phyloP scores from a whole-genome alignment of 2,329 filamentous ascomycete genomes.

The Ophiognomonia clavigignenti-juglandacearum region DNA sequence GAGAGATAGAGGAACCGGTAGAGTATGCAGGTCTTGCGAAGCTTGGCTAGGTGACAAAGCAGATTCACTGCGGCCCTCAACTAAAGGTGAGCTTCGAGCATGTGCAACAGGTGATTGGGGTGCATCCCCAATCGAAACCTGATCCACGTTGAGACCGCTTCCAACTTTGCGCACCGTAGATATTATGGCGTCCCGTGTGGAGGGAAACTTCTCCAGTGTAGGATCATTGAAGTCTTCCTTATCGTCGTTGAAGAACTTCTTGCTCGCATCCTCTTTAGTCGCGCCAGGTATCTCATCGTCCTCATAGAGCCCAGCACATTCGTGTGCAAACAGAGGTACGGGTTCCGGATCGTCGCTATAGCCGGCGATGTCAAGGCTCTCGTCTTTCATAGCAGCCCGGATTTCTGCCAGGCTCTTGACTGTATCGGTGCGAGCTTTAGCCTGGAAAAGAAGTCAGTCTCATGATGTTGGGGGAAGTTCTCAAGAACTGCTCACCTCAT shows the following conservation, averaged over 20 bases:
- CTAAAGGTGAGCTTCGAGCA: conserved; percentile 27
- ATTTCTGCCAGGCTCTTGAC: conserved; percentile 1
- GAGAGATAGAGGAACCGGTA: not conserved
- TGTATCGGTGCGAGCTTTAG: not conserved
- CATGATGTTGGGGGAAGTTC: not conserved
- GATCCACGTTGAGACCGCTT: conserved; percentile 37
- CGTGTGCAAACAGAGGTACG: conserved; percentile 24
- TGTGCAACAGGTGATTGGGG: conserved; percentile 31
- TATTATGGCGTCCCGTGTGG: conserved; percentile 38
- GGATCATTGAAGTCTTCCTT: conserved; percentile 40
- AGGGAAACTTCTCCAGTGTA: conserved; percentile 44
- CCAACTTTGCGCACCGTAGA: conserved; percentile 41
- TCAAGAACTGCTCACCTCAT: conserved; percentile 4
- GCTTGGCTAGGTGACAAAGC: conserved; percentile 32
- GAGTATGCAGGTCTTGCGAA: conserved; percentile 15
- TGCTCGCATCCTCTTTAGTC: conserved; percentile 24
- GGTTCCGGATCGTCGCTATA: conserved; percentile 7
- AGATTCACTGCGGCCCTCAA: conserved; percentile 34
- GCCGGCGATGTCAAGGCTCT: conserved; percentile 9
- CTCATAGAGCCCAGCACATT: conserved; percentile 38
- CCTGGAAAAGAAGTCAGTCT: not conserved
- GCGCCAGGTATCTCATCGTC: conserved; percentile 23
- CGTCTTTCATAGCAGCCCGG: conserved; percentile 9
- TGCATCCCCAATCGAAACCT: conserved; percentile 29
- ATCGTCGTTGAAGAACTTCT: conserved; percentile 18